Conservation (phyloP, 768 basidiomycete species). For the Tricholoma saponaceum region DNA sequence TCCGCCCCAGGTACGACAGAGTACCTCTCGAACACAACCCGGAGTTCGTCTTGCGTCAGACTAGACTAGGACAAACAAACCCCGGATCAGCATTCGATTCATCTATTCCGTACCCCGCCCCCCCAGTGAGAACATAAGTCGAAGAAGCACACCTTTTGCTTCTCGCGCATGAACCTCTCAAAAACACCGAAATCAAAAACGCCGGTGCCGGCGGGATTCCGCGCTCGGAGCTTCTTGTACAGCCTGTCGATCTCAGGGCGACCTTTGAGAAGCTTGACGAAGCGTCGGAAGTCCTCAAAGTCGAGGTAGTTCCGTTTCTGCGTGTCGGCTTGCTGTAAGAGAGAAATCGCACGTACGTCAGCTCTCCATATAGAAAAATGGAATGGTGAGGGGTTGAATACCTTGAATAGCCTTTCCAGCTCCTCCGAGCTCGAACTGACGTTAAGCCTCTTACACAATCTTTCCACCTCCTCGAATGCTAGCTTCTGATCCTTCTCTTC, state of each 20-base stretch:
- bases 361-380: neutral
- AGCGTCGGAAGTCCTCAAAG: slow-evolving; percentile 77
- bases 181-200: slow-evolving; percentile 43
- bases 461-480: slow-evolving; percentile 72
- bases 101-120: neutral
- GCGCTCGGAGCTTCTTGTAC: slow-evolving; percentile 40
- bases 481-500: slow-evolving; percentile 57
- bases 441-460: slow-evolving; percentile 67
- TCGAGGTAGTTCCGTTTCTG: slow-evolving; percentile 59
- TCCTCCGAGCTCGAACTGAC: slow-evolving; percentile 60
- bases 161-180: slow-evolving; percentile 41
- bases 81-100: neutral
- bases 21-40: slow-evolving; percentile 38
- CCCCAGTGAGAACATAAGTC: neutral
- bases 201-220: slow-evolving; percentile 13
- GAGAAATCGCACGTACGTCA: neutral
- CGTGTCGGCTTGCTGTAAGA: slow-evolving; percentile 62
- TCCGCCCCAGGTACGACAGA: slow-evolving; percentile 3
- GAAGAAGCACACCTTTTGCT: slow-evolving; percentile 35
- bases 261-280: slow-evolving; percentile 81
- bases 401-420: slow-evolving; percentile 58
- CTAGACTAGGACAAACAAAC: slow-evolving; percentile 26
- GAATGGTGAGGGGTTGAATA: slow-evolving; percentile 21
- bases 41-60: slow-evolving; percentile 31
- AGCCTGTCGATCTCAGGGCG: slow-evolving; percentile 77